phyloP scores from a whole-genome alignment of 2,329 filamentous ascomycete species.

The Pestalotiopsis sp. region DNA sequence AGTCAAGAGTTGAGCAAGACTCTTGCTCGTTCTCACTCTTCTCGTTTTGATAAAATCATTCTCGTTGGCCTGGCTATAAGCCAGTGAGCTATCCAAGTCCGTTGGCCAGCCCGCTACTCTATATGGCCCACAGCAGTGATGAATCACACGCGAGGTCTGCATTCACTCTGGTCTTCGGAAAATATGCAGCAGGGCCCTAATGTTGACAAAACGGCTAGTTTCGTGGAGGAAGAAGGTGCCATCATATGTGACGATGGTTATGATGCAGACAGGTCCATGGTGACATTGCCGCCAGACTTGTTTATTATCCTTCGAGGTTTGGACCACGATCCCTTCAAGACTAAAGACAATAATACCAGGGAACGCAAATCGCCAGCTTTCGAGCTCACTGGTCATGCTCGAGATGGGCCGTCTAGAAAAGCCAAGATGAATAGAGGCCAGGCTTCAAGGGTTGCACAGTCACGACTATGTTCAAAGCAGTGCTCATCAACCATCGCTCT shows the following conservation, averaged over 20 bases:
- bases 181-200: background rate
- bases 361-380: background rate
- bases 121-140: background rate
- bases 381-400: no score
- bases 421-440: conserved; percentile 19
- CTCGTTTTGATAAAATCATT: no score
- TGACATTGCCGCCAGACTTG: background rate
- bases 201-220: background rate
- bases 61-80: no score
- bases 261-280: background rate
- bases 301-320: background rate
- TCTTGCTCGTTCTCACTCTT: background rate
- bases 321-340: no score
- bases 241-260: conserved; percentile 2
- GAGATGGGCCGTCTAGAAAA: conserved; percentile 19
- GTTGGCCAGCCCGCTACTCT: no score
- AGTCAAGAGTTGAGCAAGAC: background rate
- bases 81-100: no score
- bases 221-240: background rate
- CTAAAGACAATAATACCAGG: background rate
- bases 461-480: background rate
- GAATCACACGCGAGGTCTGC: background rate
- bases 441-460: background rate
- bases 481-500: no score
- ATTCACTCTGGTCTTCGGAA: background rate